Conservation (phyloP, 129 eudicot genomes). For the Cynara cardunculus region DNA sequence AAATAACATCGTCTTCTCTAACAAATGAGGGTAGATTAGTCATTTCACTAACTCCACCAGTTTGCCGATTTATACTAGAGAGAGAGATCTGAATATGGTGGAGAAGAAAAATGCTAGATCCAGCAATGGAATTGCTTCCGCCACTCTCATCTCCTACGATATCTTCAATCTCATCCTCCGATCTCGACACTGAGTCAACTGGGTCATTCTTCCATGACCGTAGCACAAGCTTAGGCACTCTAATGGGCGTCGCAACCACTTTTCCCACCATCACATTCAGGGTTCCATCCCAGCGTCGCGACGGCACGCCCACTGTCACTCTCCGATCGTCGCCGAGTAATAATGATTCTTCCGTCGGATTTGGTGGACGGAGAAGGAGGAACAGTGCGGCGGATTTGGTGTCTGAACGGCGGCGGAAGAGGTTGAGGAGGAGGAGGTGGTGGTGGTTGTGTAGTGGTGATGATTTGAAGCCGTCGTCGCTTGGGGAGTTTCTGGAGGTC, state of each 20-base stretch:
- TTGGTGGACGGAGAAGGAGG: slow-evolving; percentile 22
- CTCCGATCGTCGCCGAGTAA: slow-evolving; percentile 1
- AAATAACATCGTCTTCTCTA: background rate
- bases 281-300: slow-evolving; percentile 52
- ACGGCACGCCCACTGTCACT: slow-evolving; percentile 11
- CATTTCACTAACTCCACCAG: background rate
- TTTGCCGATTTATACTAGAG: background rate
- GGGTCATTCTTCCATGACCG: slow-evolving; percentile 85
- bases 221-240: slow-evolving; percentile 66
- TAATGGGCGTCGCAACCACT: slow-evolving; percentile 78
- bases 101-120: slow-evolving; percentile 45
- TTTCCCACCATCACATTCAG: slow-evolving; percentile 58
- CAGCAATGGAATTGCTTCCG: slow-evolving; percentile 53
- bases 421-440: slow-evolving; percentile 53
- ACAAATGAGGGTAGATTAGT: background rate
- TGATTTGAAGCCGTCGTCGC: slow-evolving; percentile 50
- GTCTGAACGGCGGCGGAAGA: slow-evolving; percentile 31
- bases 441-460: slow-evolving; percentile 68
- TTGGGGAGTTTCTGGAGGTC: slow-evolving; percentile 74
- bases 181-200: slow-evolving; percentile 85
- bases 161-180: slow-evolving; percentile 75
- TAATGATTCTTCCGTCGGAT: background rate
- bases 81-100: background rate
- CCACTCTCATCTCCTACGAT: slow-evolving; percentile 62
- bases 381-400: slow-evolving; percentile 18